These are phyloP conservation scores for Trichoderma lentiforme DNA, from an alignment of 2,329 filamentous ascomycete species.

Conservation along the genomic window DNA sequence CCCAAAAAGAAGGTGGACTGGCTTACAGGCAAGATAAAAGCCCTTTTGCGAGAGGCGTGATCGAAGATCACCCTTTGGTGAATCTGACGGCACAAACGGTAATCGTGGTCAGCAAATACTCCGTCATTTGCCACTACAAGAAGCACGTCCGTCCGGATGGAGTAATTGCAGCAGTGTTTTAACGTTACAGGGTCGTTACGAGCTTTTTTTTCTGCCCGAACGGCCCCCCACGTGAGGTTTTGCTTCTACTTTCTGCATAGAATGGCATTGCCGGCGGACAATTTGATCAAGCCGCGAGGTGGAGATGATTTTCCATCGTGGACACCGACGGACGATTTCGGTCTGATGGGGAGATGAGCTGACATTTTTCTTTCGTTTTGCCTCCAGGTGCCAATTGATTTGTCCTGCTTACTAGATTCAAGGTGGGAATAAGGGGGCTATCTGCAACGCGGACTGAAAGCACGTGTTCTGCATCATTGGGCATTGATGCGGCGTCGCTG, in stretches of 20 bases:
- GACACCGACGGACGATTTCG: neutral
- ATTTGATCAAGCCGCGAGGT: neutral
- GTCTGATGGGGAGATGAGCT: neutral
- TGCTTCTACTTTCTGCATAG: neutral
- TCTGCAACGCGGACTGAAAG: neutral
- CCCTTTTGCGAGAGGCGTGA: neutral
- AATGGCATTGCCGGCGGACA: neutral
- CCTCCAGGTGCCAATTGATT: neutral
- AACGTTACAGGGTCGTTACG: neutral
- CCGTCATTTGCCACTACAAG: neutral
- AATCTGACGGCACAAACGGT: neutral
- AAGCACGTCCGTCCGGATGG: neutral
- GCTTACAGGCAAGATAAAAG: neutral
- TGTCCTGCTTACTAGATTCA: neutral
- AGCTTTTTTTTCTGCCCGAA: neutral
- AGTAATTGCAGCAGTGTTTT: neutral
- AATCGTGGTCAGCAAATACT: slow-evolving; percentile 6
- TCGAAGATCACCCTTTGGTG: neutral
- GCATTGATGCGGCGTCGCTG: neutral
- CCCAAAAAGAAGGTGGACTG: neutral
- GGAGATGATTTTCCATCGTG: neutral
- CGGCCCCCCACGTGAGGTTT: neutral
- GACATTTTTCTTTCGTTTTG: neutral
- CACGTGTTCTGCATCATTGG: slow-evolving; percentile 9
- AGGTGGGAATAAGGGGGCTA: neutral